phyloP scores from a whole-genome alignment of 352 stramenopile species.

The Phytopythium oedochilum region DNA sequence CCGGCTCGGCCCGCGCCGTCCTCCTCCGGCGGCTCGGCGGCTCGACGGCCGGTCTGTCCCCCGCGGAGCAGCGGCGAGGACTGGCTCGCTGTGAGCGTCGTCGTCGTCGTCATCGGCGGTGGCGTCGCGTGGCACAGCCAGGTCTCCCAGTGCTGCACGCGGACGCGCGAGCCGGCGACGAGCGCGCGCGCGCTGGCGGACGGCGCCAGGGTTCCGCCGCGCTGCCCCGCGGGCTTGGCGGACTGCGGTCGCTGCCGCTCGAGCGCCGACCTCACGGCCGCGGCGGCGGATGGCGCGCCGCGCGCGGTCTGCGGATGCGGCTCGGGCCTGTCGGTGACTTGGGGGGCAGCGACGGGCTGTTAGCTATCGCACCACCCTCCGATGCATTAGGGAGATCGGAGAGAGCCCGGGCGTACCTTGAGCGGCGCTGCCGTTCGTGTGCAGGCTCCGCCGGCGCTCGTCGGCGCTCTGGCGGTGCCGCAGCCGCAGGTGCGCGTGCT shows the following conservation, averaged over 20 bases:
- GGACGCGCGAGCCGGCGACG: slow-evolving; percentile 17
- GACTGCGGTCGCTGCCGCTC: slow-evolving; percentile 35
- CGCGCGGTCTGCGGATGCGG: slow-evolving; percentile 22
- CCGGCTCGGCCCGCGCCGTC: background rate
- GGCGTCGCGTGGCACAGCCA: slow-evolving; percentile 25
- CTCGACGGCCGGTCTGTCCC: background rate
- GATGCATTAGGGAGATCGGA: no score
- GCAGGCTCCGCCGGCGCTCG: slow-evolving; percentile 30
- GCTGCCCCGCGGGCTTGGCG: slow-evolving; percentile 25
- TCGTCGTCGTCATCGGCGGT: slow-evolving; percentile 1
- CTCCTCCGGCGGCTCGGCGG: background rate
- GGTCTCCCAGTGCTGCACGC: slow-evolving; percentile 27
- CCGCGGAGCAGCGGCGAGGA: slow-evolving; percentile 13
- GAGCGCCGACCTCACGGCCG: background rate
- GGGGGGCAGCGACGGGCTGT: no score
- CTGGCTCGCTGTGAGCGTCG: slow-evolving; percentile 6
- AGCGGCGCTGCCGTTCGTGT: slow-evolving; percentile 35
- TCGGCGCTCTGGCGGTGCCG: slow-evolving; percentile 28
- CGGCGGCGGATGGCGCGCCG: background rate
- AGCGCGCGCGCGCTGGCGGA: background rate
- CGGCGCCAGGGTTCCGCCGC: no score
- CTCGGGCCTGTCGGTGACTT: no score
- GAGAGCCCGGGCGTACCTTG: no score
- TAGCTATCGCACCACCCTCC: no score
- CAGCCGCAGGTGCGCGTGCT: slow-evolving; percentile 40